phyloP scores from a whole-genome alignment of 2,329 filamentous ascomycete species.

The Trichoderma polysporum region DNA sequence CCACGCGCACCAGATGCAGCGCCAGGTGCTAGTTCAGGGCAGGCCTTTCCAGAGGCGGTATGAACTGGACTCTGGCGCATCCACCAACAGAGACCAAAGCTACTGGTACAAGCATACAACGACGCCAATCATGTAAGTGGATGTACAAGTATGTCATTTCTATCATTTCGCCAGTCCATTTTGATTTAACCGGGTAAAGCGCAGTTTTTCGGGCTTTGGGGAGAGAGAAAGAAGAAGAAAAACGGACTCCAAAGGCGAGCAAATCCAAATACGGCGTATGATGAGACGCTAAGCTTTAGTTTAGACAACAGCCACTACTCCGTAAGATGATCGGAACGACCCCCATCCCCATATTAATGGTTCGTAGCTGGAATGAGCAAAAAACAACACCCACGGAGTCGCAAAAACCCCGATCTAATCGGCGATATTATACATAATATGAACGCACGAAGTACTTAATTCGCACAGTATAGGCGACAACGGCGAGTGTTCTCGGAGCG shows the following conservation, averaged over 20 bases:
- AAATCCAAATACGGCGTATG: neutral
- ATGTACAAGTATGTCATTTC: too few relatives aligned
- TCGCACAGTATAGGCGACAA: too few relatives aligned
- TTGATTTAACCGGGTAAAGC: neutral
- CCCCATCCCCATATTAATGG: too few relatives aligned
- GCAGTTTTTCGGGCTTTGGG: too few relatives aligned
- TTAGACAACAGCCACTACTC: neutral
- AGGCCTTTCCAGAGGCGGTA: neutral
- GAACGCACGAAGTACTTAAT: neutral
- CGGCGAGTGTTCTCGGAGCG: too few relatives aligned
- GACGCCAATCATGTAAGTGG: too few relatives aligned
- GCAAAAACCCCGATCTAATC: neutral
- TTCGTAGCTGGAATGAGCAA: neutral
- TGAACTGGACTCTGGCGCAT: neutral
- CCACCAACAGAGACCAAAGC: neutral
- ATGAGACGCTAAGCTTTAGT: neutral
- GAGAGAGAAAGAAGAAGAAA: neutral
- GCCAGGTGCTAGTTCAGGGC: neutral
- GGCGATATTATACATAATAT: neutral
- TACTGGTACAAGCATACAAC: too few relatives aligned
- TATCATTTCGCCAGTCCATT: neutral
- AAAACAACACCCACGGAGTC: too few relatives aligned
- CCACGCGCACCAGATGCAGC: slow-evolving; percentile 9
- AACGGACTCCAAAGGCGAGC: neutral
- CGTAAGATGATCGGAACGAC: neutral